Base-by-base conservation (phyloP, 2,329 filamentous ascomycete species). In the Penicillium verrucosum region DNA sequence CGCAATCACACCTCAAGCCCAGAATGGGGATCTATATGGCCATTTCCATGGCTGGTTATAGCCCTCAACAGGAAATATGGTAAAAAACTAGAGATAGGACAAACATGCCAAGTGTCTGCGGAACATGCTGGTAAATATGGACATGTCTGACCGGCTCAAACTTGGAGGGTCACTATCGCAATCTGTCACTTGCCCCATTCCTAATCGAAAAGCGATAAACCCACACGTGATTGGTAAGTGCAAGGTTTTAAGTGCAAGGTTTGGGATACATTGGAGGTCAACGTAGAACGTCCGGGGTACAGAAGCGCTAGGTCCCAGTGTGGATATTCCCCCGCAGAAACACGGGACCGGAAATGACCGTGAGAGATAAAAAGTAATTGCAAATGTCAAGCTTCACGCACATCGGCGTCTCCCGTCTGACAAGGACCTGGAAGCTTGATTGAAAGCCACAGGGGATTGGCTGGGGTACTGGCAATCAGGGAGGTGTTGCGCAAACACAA, bases 351-450 rank as follows among this genome's bases (percentile, higher is more conserved):
- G 12, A 30, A 21, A 25, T 27, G 9, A 43, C 23, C 36, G n/a
- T 21, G 30, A 18, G 37, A 29, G 4, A 21, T n/a, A 46, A 12
- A 25, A 23, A 29, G 21, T 7, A 12, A n/a, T 38, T 16, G 10
- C 8, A 41, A 18, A 18, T 34, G 14, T 16, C 8, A 21, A 18
- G 18, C 23, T 32, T 38, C 11, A 47, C 60, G 61, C 61, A 58
- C 10, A 45, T 64, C 61, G 60, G 61, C 60, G 61, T 40, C 12
- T 38, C 42, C 62, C 61, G 58, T 55, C 18, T 25, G 18, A 12
- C 29, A 27, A 40, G 23, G 25, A 27, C 18, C 2, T 10, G 5
- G 23, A 60, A 52, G 58, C 48, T 60, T 58, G 42, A 51, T 36
- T 44, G 25, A 49, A 21, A 27, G 30, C 21, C 34, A 25, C 9